A percentile compares a stretch with the other conserved stretches of the same genome.
These are phyloP conservation scores for Magnusiomyces fungicola DNA, from an alignment of 1,139 yeast species.

Conservation along the genomic window DNA sequence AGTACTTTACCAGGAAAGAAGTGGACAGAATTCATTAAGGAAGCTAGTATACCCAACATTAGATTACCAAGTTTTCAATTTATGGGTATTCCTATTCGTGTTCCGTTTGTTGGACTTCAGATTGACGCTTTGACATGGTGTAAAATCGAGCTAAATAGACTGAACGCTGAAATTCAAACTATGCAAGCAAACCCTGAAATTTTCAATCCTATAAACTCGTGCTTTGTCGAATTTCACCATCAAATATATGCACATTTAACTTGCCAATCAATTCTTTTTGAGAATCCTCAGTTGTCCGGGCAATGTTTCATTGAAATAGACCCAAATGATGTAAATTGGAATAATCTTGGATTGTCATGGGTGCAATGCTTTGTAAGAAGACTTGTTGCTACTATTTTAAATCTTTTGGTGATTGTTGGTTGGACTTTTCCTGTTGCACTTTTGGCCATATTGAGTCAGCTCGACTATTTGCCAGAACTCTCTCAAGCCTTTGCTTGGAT, in stretches of 20 bases:
- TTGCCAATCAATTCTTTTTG: constrained; percentile 24
- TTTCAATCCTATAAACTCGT: constrained; percentile 23
- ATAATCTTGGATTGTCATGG: constrained; percentile 20
- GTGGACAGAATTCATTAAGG: constrained; percentile 22
- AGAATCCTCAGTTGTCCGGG: constrained; percentile 14
- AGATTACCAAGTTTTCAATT: constrained; percentile 11
- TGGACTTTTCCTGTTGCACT: constrained; percentile 89
- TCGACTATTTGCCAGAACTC: constrained; percentile 53
- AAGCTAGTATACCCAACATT: constrained; percentile 16
- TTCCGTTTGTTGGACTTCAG: constrained; percentile 17
- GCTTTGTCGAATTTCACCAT: constrained; percentile 29
- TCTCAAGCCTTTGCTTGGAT: constrained; percentile 59
- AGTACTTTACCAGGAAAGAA: constrained; percentile 20
- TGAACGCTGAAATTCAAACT: constrained; percentile 23
- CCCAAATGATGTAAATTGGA: constrained; percentile 29
- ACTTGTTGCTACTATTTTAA: constrained; percentile 45
- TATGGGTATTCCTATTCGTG: constrained; percentile 10
- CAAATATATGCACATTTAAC: constrained; percentile 30
- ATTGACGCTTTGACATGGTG: constrained; percentile 22
- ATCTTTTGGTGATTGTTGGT: constrained; percentile 52
- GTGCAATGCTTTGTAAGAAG: constrained; percentile 19
- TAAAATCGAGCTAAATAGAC: constrained; percentile 22
- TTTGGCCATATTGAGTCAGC: constrained; percentile 71
- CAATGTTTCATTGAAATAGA: constrained; percentile 22
- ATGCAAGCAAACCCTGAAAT: constrained; percentile 19